A percentile compares a stretch with the other conserved stretches of the same genome.
Evolutionary conservation across 1,284 basidiomycete species (phyloP).

Genomic region (Stygiomarasmius scandens): DNA sequence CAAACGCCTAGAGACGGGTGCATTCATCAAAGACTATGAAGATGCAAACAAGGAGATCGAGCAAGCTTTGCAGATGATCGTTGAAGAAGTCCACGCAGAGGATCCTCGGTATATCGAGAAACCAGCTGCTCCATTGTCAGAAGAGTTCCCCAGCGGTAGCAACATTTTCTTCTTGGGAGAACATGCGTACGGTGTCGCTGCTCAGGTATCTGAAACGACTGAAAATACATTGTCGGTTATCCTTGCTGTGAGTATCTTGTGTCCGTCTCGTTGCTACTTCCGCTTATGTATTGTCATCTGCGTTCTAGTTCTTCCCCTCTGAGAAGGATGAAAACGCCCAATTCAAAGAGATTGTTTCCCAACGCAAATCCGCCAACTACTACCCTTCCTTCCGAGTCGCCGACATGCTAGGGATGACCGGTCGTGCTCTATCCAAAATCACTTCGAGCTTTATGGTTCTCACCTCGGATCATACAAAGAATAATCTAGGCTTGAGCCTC

Average conservation of each 20-base stretch:
- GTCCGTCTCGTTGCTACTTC: too few species aligned
- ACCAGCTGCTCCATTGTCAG: slow-evolving; percentile 78
- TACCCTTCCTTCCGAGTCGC: slow-evolving; percentile 77
- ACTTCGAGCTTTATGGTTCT: slow-evolving; percentile 92
- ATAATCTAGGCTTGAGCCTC: slow-evolving; percentile 90
- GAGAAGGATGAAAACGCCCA: slow-evolving; percentile 80
- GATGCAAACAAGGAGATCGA: slow-evolving; percentile 79
- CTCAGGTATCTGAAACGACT: slow-evolving; percentile 78
- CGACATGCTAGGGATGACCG: slow-evolving; percentile 70
- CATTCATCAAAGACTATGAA: slow-evolving; percentile 95
- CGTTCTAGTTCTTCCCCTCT: slow-evolving; percentile 78
- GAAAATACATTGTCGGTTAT: slow-evolving; percentile 74
- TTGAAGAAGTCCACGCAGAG: slow-evolving; percentile 80
- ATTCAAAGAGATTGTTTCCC: slow-evolving; percentile 74
- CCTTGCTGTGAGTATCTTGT: slow-evolving; percentile 67
- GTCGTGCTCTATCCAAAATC: slow-evolving; percentile 83
- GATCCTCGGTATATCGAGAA: slow-evolving; percentile 88
- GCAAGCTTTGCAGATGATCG: slow-evolving; percentile 84
- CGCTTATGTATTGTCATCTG: slow-evolving; percentile 8
- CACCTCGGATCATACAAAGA: slow-evolving; percentile 75
- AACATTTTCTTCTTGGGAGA: slow-evolving; percentile 96
- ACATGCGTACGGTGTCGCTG: slow-evolving; percentile 93
- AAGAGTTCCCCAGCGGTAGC: slow-evolving; percentile 90
- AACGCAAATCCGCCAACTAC: slow-evolving; percentile 50
- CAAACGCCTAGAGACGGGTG: slow-evolving; percentile 86